Base-by-base conservation (phyloP, 192 early-diverging fungal genomes). In the Coemansia erecta region DNA sequence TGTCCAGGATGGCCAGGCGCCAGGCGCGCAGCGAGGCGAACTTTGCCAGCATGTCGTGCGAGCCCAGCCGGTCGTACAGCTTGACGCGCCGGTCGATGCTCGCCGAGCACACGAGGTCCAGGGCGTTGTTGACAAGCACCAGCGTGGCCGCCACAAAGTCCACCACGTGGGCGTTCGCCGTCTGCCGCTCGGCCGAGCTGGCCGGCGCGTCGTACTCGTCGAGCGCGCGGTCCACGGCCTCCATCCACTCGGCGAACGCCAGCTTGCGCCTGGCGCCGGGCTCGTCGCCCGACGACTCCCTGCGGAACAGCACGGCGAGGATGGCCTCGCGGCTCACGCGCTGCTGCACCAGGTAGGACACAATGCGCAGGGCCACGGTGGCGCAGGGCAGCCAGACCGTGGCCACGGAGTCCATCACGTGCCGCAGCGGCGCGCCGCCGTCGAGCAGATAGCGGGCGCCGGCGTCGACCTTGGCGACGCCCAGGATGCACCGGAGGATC, bases 181-280 rank as follows among this genome's bases (percentile, higher is more conserved):
- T 53, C 24, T 18, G 24, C 50, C 57, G 56, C 5, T 26, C 14
- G 21, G 40, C 14, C 5, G 48, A 21, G 0, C 6, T 0, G n/a
- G 31, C 59, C n/a, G 9, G 17, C 8, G 44, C 28, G 6, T 23
- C 37, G 47, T 68, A 74, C 23, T 66, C 68, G 10, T 28, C 62
- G 9, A 68, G 6, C n/a, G 64, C 68, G 14, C 42, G 59, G 28
- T 71, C 74, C n/a, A 77, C 28, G 14, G 64, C 24, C 3, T 71
- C 68, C 75, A 78, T 78, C 75, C 75, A 78, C 62, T 68, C 69
- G 66, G 35, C 58, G 63, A 78, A 78, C 1, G 63, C 49, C 39
- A 66, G 56, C 19, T 50, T 39, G 18, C 70, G 69, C 44, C 57
- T 59, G n/a, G 24, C 8, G 23, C 57, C 14, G 5, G 35, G 35